A percentile compares a stretch with the other conserved stretches of the same genome.
These are phyloP conservation scores for Sporothrix luriei DNA, from an alignment of 2,329 filamentous ascomycete species.

Conservation along the genomic window DNA sequence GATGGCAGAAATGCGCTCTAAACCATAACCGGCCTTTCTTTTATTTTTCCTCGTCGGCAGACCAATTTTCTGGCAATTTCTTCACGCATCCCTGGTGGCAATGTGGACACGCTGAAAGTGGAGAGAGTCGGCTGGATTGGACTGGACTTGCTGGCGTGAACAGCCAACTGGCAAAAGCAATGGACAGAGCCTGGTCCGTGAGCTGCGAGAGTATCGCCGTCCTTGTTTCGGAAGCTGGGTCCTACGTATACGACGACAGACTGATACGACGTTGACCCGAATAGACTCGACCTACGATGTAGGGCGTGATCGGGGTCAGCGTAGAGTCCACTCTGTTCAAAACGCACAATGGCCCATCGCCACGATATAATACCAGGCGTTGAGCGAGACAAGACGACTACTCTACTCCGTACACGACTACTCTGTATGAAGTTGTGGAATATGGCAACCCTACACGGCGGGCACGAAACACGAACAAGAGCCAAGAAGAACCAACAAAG, in stretches of 20 bases:
- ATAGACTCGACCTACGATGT: neutral
- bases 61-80: neutral
- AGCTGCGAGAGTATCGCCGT: neutral
- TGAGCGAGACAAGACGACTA: no score
- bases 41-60: neutral
- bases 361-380: no score
- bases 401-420: no score
- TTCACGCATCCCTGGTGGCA: conserved; percentile 23
- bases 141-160: no score
- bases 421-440: neutral
- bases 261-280: neutral
- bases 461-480: neutral
- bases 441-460: neutral
- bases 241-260: neutral
- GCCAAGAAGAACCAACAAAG: neutral
- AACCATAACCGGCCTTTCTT: conserved; percentile 20
- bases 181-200: neutral
- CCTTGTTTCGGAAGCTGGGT: conserved; percentile 27
- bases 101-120: conserved; percentile 8
- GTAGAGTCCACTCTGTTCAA: no score
- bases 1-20: conserved; percentile 22
- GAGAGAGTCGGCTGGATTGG: no score
- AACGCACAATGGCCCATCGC: no score
- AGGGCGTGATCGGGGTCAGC: no score
- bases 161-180: conserved; percentile 1